Percentiles rank a stretch among this genome's conserved stretches.
Evolutionary conservation across 2,329 filamentous ascomycete genomes (phyloP).

Genomic region (Sporothrix globosa): DNA sequence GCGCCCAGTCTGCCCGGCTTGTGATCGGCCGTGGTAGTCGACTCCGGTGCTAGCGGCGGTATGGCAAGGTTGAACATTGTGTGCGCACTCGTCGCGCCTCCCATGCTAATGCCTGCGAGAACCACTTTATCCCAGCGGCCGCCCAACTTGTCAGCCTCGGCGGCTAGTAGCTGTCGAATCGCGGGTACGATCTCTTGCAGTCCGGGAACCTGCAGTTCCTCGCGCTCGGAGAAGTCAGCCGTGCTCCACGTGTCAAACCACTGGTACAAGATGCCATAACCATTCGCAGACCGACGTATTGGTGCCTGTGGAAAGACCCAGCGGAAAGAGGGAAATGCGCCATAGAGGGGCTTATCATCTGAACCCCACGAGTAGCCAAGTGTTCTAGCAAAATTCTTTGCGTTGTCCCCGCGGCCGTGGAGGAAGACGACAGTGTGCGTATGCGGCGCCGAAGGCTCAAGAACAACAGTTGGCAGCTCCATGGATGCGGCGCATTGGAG

Average conservation of each 20-base stretch:
- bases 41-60: not conserved
- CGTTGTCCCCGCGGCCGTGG: conserved; percentile 49
- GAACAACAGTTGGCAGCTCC: not conserved
- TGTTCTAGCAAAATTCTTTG: conserved; percentile 39
- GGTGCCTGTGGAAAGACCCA: conserved; percentile 55
- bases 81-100: conserved; percentile 42
- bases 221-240: conserved; percentile 46
- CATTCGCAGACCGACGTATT: conserved; percentile 37
- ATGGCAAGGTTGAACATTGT: conserved; percentile 31
- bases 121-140: conserved; percentile 41
- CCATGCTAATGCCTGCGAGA: conserved; percentile 53
- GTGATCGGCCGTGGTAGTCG: not conserved
- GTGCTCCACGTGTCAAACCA: conserved; percentile 53
- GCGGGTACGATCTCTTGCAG: conserved; percentile 46
- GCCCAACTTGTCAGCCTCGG: conserved; percentile 41
- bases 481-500: not conserved
- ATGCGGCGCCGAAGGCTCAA: conserved; percentile 37
- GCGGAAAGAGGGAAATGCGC: conserved; percentile 49
- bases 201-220: conserved; percentile 49
- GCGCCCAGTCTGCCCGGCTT: conserved; percentile 37
- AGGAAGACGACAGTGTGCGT: conserved; percentile 51
- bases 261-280: conserved; percentile 37
- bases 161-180: conserved; percentile 43
- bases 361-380: conserved; percentile 41
- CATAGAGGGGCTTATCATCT: conserved; percentile 41